These are phyloP conservation scores for Yarrowia sp. DNA, from an alignment of 805 yeast genomes.

Conservation along the genomic window DNA sequence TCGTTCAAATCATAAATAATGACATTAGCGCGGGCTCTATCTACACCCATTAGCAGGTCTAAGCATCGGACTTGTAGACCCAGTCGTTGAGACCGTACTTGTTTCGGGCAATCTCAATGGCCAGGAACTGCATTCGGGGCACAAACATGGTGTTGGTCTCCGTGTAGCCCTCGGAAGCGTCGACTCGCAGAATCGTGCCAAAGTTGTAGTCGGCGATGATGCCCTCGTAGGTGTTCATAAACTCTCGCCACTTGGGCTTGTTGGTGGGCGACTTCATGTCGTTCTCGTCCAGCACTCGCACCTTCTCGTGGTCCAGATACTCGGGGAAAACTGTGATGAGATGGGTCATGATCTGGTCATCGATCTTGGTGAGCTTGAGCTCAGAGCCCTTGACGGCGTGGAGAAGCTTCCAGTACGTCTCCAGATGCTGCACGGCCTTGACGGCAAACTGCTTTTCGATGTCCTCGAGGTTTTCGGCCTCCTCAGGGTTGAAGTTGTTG, in stretches of 20 bases:
- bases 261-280: constrained; percentile 77
- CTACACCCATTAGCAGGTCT: too few species aligned
- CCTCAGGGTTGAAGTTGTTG: constrained; percentile 68
- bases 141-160: constrained; percentile 83
- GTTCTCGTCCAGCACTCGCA: constrained; percentile 63
- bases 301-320: constrained; percentile 58
- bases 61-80: constrained; percentile 47
- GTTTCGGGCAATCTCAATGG: constrained; percentile 92
- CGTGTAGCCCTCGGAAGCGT: constrained; percentile 67
- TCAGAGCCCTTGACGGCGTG: constrained; percentile 74
- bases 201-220: constrained; percentile 86
- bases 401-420: constrained; percentile 84
- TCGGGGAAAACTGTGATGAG: constrained; percentile 80
- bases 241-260: constrained; percentile 88
- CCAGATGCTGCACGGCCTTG: constrained; percentile 81
- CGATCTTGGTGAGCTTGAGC: constrained; percentile 50
- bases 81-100: constrained; percentile 89
- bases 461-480: constrained; percentile 91
- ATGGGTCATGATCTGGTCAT: constrained; percentile 44
- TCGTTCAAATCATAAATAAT: too few species aligned
- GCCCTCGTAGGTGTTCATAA: constrained; percentile 77
- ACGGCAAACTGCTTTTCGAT: constrained; percentile 98
- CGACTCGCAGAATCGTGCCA: constrained; percentile 87
- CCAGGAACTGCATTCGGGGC: constrained; percentile 91
- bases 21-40: too few species aligned